phyloP scores from a whole-genome alignment of 176 grass and related monocot species.

The Oryza glumipatula region DNA sequence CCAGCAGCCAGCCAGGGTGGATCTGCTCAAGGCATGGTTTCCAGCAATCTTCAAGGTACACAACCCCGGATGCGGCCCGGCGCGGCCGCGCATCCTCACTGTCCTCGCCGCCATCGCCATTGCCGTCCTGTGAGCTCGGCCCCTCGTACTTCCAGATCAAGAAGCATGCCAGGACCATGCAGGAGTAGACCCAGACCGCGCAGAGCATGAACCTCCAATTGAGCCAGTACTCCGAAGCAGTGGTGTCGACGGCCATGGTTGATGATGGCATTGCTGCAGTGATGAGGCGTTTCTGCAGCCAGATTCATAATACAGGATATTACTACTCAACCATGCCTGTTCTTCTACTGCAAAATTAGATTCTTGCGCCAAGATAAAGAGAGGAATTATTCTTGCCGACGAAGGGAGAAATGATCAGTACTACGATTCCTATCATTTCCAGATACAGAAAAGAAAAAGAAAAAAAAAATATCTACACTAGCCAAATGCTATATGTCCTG shows the following conservation, averaged over 20 bases:
- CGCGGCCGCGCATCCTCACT: neutral
- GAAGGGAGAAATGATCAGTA: slow-evolving; percentile 2
- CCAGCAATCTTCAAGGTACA: slow-evolving; percentile 73
- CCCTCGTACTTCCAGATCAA: slow-evolving; percentile 63
- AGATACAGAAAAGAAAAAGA: slow-evolving; percentile 7
- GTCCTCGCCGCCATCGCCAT: neutral
- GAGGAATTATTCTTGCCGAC: neutral
- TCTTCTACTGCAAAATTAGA: neutral
- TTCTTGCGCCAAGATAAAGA: neutral
- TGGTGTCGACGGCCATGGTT: slow-evolving; percentile 52
- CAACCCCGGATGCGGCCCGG: slow-evolving; percentile 5
- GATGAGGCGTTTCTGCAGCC: neutral
- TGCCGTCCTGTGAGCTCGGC: neutral
- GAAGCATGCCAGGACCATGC: slow-evolving; percentile 48
- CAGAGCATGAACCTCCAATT: slow-evolving; percentile 69
- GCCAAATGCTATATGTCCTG: neutral
- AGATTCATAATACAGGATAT: slow-evolving; percentile 2
- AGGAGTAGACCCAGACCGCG: slow-evolving; percentile 49
- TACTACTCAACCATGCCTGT: neutral
- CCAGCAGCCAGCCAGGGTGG: slow-evolving; percentile 80
- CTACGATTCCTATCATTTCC: slow-evolving; percentile 1
- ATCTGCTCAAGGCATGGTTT: slow-evolving; percentile 64
- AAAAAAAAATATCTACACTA: neutral
- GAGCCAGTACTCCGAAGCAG: slow-evolving; percentile 55
- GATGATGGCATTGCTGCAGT: slow-evolving; percentile 26